Evolutionary conservation across 768 basidiomycete species (phyloP), one percentile per base, ranked within the genome.

Genomic region (Rhizopogon vulgaris): DNA sequence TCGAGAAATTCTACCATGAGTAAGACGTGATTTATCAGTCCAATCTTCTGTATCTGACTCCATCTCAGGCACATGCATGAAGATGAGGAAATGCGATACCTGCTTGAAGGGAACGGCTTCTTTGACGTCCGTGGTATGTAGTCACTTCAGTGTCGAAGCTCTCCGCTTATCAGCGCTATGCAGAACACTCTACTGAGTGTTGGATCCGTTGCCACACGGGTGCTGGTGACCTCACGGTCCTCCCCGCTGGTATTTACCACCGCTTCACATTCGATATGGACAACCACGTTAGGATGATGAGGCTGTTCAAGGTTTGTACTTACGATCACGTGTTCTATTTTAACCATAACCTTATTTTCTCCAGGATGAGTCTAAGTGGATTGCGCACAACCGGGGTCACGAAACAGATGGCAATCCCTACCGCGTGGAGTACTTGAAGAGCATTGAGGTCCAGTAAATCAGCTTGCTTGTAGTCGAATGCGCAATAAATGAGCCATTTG

Each of bases 351-450:
- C 34, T 22, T n/a, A 40, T 38, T 6, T 12, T 28, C 28, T 43
- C n/a, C 64, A 94, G 89, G 90, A 94, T 52, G 90, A 92, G 62
- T 91, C 92, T 10, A 94, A 91, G 64, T 96, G 92, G 93, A 73
- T 82, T 2, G 87, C 93, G 0, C 74, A 89, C 65, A 82, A 87
- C 60, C 78, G 90, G 9, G 72, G 78, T 45, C 48, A 59, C 3
- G 75, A 75, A 18, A 88, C 85, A 0, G 89, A 92, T 37, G 60
- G 48, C 17, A 91, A 90, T 62, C 73, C 74, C 6, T 76, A 77
- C 67, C 73, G 90, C 8, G 37, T 79, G 15, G 70, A 76, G 6
- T 91, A 92, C 57, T 63, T 88, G 49, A 70, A 73, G 59, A 72
- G 60, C 38, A 72, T 85, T 32, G 68, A 73, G 9, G 71, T 78